Percentiles rank a stretch among this genome's conserved stretches.
Conservation (phyloP, 345 rosid genomes). For the Arabidopsis arenosa region DNA sequence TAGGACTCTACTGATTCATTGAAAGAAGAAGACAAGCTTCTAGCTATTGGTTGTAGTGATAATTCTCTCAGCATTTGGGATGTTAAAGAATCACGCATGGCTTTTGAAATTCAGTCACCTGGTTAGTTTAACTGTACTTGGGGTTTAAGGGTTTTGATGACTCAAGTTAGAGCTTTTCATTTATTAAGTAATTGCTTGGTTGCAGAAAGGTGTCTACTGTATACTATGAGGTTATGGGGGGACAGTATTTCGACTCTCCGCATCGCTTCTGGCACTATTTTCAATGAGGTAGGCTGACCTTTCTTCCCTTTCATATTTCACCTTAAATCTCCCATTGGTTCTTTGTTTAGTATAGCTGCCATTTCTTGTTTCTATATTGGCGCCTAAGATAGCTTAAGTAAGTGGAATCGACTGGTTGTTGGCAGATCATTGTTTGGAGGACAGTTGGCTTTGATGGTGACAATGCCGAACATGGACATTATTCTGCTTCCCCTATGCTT, state of each 20-base stretch:
- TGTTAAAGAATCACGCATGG: slow-evolving; percentile 47
- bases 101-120: slow-evolving; percentile 75
- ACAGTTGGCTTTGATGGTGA: slow-evolving; percentile 47
- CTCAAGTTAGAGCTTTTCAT: slow-evolving; percentile 5
- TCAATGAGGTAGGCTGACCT: slow-evolving; percentile 68
- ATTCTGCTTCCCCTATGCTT: slow-evolving; percentile 57
- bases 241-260: slow-evolving; percentile 62
- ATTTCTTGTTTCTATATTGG: neutral
- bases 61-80: slow-evolving; percentile 80
- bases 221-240: slow-evolving; percentile 92
- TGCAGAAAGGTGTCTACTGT: slow-evolving; percentile 86
- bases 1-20: slow-evolving; percentile 45
- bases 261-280: slow-evolving; percentile 90
- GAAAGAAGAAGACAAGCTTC: slow-evolving; percentile 47
- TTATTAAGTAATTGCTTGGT: slow-evolving; percentile 6
- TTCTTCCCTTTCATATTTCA: slow-evolving; percentile 8
- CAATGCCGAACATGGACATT: slow-evolving; percentile 38
- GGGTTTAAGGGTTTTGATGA: slow-evolving; percentile 17
- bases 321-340: neutral
- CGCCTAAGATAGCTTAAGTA: slow-evolving; percentile 32
- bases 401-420: slow-evolving; percentile 41
- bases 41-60: slow-evolving; percentile 87
- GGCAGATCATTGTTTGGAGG: slow-evolving; percentile 89
- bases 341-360: slow-evolving; percentile 6
- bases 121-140: slow-evolving; percentile 49